phyloP scores from a whole-genome alignment of 148 eudicot genomes.

The Nepenthes gracilis region DNA sequence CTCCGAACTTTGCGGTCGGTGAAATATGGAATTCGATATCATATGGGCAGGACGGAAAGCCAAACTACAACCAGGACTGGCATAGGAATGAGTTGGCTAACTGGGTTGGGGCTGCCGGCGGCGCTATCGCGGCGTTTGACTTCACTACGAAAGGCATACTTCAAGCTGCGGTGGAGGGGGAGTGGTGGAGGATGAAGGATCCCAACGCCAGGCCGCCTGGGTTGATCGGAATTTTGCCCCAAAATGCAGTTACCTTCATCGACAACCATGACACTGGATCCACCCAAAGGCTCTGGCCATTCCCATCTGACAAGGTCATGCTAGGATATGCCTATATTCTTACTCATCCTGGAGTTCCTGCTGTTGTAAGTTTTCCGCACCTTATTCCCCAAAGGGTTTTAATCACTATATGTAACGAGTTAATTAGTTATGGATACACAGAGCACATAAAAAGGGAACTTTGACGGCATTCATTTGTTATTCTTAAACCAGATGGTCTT shows the following conservation, averaged over 20 bases:
- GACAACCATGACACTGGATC: slow-evolving; percentile 55
- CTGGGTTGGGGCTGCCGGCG: slow-evolving; percentile 40
- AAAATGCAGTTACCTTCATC: slow-evolving; percentile 43
- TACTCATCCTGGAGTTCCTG: slow-evolving; percentile 52
- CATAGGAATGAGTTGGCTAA: slow-evolving; percentile 25
- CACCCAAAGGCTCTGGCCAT: slow-evolving; percentile 42
- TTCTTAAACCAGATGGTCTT: too few relatives aligned
- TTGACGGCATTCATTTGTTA: too few relatives aligned
- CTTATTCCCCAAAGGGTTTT: too few relatives aligned
- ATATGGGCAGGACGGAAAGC: slow-evolving; percentile 26
- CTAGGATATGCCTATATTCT: slow-evolving; percentile 58
- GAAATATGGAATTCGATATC: slow-evolving; percentile 34
- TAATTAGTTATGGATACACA: too few relatives aligned
- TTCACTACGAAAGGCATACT: slow-evolving; percentile 43
- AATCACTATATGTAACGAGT: too few relatives aligned
- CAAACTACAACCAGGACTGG: slow-evolving; percentile 22
- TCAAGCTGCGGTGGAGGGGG: slow-evolving; percentile 43
- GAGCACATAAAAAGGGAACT: too few relatives aligned
- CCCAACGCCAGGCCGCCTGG: slow-evolving; percentile 41
- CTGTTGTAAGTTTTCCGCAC: slow-evolving; percentile 15
- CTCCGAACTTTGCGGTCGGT: slow-evolving; percentile 52
- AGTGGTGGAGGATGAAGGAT: slow-evolving; percentile 43
- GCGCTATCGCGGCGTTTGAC: slow-evolving; percentile 38
- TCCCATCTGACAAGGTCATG: slow-evolving; percentile 51
- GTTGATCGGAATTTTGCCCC: slow-evolving; percentile 44